These are phyloP conservation scores for Panellus pusillus DNA, from an alignment of 768 basidiomycete genomes.

Conservation along the genomic window DNA sequence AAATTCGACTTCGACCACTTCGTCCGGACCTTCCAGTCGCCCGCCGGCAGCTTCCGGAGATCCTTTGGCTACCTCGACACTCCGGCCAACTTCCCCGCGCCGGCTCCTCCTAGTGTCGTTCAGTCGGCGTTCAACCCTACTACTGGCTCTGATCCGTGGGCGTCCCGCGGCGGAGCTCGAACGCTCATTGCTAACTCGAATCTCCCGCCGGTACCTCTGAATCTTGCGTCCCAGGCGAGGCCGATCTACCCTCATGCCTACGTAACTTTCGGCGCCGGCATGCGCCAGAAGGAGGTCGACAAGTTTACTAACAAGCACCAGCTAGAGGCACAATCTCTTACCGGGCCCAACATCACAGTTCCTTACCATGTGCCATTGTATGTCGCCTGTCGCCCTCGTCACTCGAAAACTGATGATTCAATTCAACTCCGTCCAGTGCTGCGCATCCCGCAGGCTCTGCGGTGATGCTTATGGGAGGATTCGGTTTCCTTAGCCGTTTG, in stretches of 20 bases:
- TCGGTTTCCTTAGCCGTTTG: constrained; percentile 82
- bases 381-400: constrained; percentile 27
- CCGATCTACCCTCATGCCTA: constrained; percentile 72
- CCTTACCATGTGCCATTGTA: constrained; percentile 84
- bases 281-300: constrained; percentile 83
- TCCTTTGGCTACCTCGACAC: constrained; percentile 61
- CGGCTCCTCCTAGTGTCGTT: constrained; percentile 30
- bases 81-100: constrained; percentile 29
- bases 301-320: constrained; percentile 68
- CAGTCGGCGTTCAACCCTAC: constrained; percentile 35
- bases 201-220: constrained; percentile 33
- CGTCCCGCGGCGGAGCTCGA: constrained; percentile 22
- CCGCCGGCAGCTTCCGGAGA: constrained; percentile 34
- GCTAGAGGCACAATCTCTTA: constrained; percentile 55
- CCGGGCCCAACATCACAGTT: constrained; percentile 52
- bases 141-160: constrained; percentile 39
- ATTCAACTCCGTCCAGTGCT: constrained; percentile 42
- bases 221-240: constrained; percentile 48
- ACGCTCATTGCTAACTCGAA: constrained; percentile 27
- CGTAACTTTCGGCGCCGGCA: constrained; percentile 86
- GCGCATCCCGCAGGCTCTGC: constrained; percentile 81
- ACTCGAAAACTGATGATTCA: constrained; percentile 3
- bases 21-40: constrained; percentile 24
- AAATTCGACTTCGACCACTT: constrained; percentile 29
- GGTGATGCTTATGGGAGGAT: constrained; percentile 83